Conservation (phyloP, 2,329 filamentous ascomycete genomes). For the Ustulina deusta region DNA sequence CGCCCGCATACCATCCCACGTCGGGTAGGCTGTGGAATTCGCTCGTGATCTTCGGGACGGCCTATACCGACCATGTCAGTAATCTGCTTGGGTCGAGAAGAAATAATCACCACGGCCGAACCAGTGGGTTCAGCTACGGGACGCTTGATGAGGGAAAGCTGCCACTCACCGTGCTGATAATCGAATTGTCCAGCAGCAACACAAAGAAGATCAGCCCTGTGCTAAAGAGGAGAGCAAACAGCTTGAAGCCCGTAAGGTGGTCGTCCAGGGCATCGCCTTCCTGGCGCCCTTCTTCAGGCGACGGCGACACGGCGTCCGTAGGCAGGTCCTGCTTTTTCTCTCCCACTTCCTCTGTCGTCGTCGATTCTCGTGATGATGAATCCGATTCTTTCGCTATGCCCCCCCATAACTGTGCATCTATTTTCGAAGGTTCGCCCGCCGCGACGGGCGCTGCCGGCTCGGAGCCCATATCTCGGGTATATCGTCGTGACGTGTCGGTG, state of each 20-base stretch:
- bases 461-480: constrained; percentile 4
- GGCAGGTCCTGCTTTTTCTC: constrained; percentile 17
- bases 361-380: constrained; percentile 19
- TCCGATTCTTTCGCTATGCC: constrained; percentile 9
- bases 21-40: constrained; percentile 63
- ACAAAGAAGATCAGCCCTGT: constrained; percentile 56
- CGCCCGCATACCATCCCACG: constrained; percentile 68
- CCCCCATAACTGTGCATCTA: background rate
- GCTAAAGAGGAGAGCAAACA: constrained; percentile 46
- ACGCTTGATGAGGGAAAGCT: background rate
- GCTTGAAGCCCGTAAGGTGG: constrained; percentile 47
- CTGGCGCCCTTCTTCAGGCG: constrained; percentile 29
- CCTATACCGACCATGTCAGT: constrained; percentile 45
- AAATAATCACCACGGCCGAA: background rate
- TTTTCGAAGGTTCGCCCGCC: constrained; percentile 18
- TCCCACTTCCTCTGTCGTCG: constrained; percentile 15
- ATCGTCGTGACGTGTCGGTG: background rate
- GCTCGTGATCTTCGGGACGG: constrained; percentile 63
- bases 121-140: background rate
- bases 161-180: constrained; percentile 61
- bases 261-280: constrained; percentile 42
- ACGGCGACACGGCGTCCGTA: background rate
- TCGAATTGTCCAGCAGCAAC: constrained; percentile 65
- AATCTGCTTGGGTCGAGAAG: background rate
- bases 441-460: background rate